phyloP scores from a whole-genome alignment of 306 rosid genomes.

The Psophocarpus tetragonolobus region DNA sequence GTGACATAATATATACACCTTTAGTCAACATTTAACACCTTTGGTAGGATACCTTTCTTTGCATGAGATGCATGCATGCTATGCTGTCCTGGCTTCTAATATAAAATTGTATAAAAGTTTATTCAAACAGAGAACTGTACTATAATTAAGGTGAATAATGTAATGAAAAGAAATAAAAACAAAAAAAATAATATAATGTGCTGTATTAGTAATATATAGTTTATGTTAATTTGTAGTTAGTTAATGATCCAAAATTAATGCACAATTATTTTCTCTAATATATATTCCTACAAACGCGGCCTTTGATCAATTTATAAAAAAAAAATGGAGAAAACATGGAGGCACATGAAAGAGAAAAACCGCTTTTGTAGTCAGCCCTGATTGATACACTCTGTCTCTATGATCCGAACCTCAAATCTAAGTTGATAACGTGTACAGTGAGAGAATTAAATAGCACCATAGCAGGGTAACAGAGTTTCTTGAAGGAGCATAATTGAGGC shows the following conservation, averaged over 20 bases:
- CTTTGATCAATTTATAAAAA: not conserved
- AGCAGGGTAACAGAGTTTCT: not conserved
- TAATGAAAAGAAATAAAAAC: not conserved
- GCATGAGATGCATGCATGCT: conserved; percentile 31
- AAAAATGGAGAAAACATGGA: not conserved
- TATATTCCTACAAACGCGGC: not conserved
- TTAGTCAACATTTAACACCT: conserved; percentile 29
- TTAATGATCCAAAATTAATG: no score
- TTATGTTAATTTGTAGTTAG: no score
- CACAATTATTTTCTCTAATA: no score
- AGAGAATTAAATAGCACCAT: not conserved
- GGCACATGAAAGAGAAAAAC: not conserved
- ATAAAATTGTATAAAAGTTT: not conserved
- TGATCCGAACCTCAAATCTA: conserved; percentile 13
- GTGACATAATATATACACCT: not conserved
- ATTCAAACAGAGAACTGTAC: not conserved
- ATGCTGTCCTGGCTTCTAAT: not conserved
- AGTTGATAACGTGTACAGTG: not conserved
- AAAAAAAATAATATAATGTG: not conserved
- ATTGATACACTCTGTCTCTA: not conserved
- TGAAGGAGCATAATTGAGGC: not conserved
- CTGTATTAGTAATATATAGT: not conserved
- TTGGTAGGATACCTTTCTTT: conserved; percentile 13
- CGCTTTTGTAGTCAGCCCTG: conserved; percentile 8
- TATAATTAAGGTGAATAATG: not conserved